Evolutionary conservation across 768 basidiomycete species (phyloP).

Genomic region (Tephrocybe sp.): DNA sequence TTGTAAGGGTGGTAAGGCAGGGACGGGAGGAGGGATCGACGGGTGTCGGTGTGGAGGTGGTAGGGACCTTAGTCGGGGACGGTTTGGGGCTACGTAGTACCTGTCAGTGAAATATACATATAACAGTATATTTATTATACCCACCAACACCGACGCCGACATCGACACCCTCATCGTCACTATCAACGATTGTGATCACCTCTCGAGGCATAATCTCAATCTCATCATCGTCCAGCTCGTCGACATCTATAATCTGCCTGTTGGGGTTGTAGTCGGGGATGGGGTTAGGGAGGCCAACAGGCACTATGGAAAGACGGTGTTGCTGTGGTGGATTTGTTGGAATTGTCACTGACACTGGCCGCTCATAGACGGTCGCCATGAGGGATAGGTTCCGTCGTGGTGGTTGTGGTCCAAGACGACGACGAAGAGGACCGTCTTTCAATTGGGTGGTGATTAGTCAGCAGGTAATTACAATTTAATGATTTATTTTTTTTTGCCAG

Average conservation of each 20-base stretch:
- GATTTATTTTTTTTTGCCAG: too few species aligned
- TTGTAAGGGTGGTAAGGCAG: too few species aligned
- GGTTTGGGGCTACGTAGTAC: not conserved
- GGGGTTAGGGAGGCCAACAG: too few species aligned
- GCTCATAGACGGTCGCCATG: constrained; percentile 31
- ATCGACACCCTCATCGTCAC: constrained; percentile 31
- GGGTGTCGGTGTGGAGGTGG: constrained; percentile 28
- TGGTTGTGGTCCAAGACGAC: constrained; percentile 15
- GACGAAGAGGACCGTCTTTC: too few species aligned
- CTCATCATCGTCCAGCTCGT: constrained; percentile 34
- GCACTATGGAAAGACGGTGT: constrained; percentile 23
- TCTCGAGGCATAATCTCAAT: too few species aligned
- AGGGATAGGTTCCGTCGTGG: constrained; percentile 19
- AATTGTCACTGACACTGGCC: constrained; percentile 23
- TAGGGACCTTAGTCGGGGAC: constrained; percentile 36
- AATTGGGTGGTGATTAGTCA: constrained; percentile 7
- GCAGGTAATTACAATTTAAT: too few species aligned
- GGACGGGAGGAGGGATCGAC: too few species aligned
- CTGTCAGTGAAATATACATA: constrained; percentile 6
- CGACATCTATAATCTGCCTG: constrained; percentile 49
- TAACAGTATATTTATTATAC: not conserved
- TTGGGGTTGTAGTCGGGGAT: too few species aligned
- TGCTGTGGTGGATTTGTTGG: constrained; percentile 7
- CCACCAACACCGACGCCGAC: constrained; percentile 15
- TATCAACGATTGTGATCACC: constrained; percentile 34